Base-by-base conservation (phyloP, 129 eudicot species). In the Centrapalus pauciflorus region DNA sequence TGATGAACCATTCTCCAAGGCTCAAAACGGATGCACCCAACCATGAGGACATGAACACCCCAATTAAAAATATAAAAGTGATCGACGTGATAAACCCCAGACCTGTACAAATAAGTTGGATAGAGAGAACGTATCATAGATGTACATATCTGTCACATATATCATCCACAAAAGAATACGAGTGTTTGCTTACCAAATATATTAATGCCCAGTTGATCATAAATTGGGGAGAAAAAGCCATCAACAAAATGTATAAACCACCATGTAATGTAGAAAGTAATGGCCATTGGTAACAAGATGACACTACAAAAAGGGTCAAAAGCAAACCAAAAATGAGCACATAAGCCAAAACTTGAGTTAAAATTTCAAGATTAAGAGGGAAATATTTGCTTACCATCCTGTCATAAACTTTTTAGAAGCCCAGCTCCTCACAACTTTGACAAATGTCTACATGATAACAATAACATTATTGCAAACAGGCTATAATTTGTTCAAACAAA, bases 401-500 rank as follows among this genome's bases (percentile, higher is more conserved):
- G 97, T 90, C 97, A 90, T 87, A 69, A 90, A 90, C 76, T 90
- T 90, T 76, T 90, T 90, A 7, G 97, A 90, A 58, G 95, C 93
- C 97, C 97, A 90, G 79, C 97, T 90, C 78, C 97, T 78, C 55
- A 90, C 59, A 49, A 90, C 87, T 80, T 90, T 90, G 81, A 67
- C 82, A 55, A 82, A 84, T 7, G 97, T 90, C 97, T 90, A 72
- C 83, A 84, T 4, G 52, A 29, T 24, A 7, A 8, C 25, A 16
- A 37, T 2, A 73, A 23, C 30, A 48, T 21, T 52, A n/a, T n/a
- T n/a, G n/a, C n/a, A n/a, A n/a, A n/a, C n/a, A n/a, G n/a, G n/a
- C n/a, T n/a, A n/a, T n/a, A n/a, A n/a, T n/a, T n/a, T n/a, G n/a
- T n/a, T n/a, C n/a, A n/a, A n/a, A n/a, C n/a, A n/a, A n/a, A n/a